phyloP scores from a whole-genome alignment of 257 asterid species.

The Mentha longifolia region DNA sequence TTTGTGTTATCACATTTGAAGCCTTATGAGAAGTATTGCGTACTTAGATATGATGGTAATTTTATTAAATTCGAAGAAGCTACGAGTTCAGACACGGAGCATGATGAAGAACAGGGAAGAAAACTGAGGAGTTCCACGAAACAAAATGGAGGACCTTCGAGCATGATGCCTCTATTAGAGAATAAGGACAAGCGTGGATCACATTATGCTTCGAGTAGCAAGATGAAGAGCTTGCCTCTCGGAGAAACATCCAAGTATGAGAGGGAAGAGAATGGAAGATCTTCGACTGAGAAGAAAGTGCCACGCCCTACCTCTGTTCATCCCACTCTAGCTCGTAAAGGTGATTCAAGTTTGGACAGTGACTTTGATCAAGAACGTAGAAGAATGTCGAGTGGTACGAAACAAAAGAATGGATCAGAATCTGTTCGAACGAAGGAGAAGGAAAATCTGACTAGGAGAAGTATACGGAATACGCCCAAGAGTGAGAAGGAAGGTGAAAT shows the following conservation, averaged over 20 bases:
- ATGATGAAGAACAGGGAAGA: slow-evolving; percentile 30
- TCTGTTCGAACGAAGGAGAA: slow-evolving; percentile 9
- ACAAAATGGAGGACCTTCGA: neutral
- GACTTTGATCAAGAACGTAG: slow-evolving; percentile 16
- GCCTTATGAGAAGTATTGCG: slow-evolving; percentile 32
- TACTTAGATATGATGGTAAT: neutral
- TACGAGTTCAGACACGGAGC: slow-evolving; percentile 22
- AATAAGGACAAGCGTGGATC: neutral
- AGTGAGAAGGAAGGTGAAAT: slow-evolving; percentile 14
- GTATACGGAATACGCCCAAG: slow-evolving; percentile 5
- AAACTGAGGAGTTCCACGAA: slow-evolving; percentile 27
- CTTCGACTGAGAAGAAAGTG: neutral
- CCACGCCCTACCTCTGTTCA: neutral
- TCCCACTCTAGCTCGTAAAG: neutral
- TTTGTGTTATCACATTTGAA: slow-evolving; percentile 25
- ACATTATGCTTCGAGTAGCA: neutral
- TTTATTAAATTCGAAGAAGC: slow-evolving; percentile 35
- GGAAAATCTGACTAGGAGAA: no score
- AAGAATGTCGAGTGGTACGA: slow-evolving; percentile 29
- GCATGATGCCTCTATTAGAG: neutral
- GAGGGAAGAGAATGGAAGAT: neutral
- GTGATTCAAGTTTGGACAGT: slow-evolving; percentile 18
- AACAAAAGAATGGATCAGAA: neutral
- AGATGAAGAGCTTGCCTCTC: no score
- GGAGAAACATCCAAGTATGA: neutral